Percentiles rank a stretch among this genome's conserved stretches.
phyloP scores from a whole-genome alignment of 345 rosid genomes.

The Acer campestre region DNA sequence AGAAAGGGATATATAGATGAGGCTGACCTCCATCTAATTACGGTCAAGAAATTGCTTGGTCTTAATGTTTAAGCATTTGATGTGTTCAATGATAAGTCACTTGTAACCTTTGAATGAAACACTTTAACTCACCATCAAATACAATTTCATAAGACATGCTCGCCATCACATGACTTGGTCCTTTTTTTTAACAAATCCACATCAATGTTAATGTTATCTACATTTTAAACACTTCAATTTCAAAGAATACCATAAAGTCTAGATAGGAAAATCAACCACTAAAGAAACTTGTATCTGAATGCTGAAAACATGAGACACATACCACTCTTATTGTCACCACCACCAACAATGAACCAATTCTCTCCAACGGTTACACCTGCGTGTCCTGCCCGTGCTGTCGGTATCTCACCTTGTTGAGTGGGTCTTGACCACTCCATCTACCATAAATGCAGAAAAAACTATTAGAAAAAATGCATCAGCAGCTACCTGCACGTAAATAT shows the following conservation, averaged over 20 bases:
- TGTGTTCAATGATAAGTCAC: neutral
- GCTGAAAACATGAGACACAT: slow-evolving; percentile 31
- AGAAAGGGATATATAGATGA: neutral
- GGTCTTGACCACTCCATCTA: slow-evolving; percentile 99
- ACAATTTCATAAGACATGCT: neutral
- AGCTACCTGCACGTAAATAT: neutral
- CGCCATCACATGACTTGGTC: too few species aligned
- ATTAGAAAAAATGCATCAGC: slow-evolving; percentile 13
- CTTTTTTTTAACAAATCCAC: slow-evolving; percentile 3
- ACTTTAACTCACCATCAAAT: neutral
- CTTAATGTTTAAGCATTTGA: neutral
- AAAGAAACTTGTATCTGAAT: slow-evolving; percentile 12
- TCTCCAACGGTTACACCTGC: slow-evolving; percentile 97
- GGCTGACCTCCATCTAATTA: neutral
- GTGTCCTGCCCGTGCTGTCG: slow-evolving; percentile 96
- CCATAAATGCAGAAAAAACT: slow-evolving; percentile 23
- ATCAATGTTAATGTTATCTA: slow-evolving; percentile 1
- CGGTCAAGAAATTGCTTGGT: neutral
- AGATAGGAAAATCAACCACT: neutral
- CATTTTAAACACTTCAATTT: neutral
- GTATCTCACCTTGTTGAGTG: slow-evolving; percentile 86
- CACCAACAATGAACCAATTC: slow-evolving; percentile 99
- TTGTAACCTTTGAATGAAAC: neutral
- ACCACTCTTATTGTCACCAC: slow-evolving; percentile 98
- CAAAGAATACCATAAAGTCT: neutral